A percentile compares a stretch with the other conserved stretches of the same genome.
Conservation (phyloP, 176 grass and related monocot genomes). For the Oryza rufipogon region DNA sequence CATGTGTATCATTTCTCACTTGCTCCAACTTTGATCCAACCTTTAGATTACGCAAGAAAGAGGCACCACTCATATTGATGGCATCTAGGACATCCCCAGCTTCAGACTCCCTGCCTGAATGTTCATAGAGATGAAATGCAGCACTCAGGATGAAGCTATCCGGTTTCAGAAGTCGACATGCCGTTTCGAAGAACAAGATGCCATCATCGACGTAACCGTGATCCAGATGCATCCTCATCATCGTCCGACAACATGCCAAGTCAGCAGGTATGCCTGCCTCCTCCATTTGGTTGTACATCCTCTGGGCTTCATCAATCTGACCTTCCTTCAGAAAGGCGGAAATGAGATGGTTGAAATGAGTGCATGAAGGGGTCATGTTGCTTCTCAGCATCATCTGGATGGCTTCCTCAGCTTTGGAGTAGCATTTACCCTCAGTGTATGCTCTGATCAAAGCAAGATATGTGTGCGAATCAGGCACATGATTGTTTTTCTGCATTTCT, state of each 20-base stretch:
- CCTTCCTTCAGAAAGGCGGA: conserved; percentile 69
- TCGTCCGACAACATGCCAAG: conserved; percentile 66
- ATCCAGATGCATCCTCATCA: conserved; percentile 83
- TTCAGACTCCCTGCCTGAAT: conserved; percentile 50
- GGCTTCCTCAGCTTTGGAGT: conserved; percentile 59
- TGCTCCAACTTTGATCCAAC: conserved; percentile 57
- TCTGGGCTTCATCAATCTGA: conserved; percentile 54
- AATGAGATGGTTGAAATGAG: conserved; percentile 84
- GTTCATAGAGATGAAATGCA: conserved; percentile 75
- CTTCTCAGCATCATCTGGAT: conserved; percentile 58
- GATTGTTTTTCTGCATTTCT: conserved; percentile 59
- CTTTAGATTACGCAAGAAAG: conserved; percentile 71
- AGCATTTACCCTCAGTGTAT: conserved; percentile 53
- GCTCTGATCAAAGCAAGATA: conserved; percentile 70
- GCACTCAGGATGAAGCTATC: conserved; percentile 81
- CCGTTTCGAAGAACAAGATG: conserved; percentile 66
- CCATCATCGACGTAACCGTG: conserved; percentile 57
- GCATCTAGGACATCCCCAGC: conserved; percentile 57
- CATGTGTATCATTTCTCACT: background rate
- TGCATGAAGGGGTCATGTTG: conserved; percentile 49
- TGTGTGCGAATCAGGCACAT: conserved; percentile 62
- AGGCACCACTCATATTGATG: conserved; percentile 47
- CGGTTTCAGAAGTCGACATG: conserved; percentile 48
- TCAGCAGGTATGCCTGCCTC: conserved; percentile 54
- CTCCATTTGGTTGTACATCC: conserved; percentile 59